These are phyloP conservation scores for Nemania sp. DNA, from an alignment of 2,329 filamentous ascomycete species.

Conservation along the genomic window DNA sequence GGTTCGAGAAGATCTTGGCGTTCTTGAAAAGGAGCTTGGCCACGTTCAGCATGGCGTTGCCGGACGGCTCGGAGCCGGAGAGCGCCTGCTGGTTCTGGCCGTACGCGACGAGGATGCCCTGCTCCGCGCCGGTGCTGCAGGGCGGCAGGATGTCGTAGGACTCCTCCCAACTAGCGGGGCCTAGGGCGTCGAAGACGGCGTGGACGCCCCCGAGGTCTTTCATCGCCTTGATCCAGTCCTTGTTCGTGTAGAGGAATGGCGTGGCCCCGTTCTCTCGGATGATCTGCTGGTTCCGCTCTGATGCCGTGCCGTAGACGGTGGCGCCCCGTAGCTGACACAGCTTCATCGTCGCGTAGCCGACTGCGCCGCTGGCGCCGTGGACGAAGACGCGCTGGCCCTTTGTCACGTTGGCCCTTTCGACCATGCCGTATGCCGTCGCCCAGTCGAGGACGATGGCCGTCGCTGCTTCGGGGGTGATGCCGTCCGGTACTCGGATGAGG, in stretches of 20 bases:
- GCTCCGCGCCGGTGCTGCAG: conserved; percentile 17
- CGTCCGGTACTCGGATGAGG: conserved; percentile 47
- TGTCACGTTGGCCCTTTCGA: conserved; percentile 45
- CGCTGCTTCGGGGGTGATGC: conserved; percentile 48
- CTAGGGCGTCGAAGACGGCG: conserved; percentile 44
- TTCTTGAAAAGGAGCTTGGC: conserved; percentile 41
- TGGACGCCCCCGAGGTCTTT: conserved; percentile 50
- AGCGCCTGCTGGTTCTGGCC: conserved; percentile 45
- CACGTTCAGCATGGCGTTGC: conserved; percentile 30
- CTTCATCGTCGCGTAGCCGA: conserved; percentile 49
- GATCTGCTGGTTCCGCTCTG: conserved; percentile 49
- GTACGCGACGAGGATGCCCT: conserved; percentile 47
- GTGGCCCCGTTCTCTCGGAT: conserved; percentile 46
- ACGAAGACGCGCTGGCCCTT: conserved; percentile 54
- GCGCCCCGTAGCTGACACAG: conserved; percentile 51
- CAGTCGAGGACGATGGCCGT: conserved; percentile 51
- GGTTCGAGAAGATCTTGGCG: conserved; percentile 30
- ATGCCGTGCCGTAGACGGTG: conserved; percentile 54
- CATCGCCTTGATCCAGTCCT: conserved; percentile 54
- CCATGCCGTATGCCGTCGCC: conserved; percentile 48
- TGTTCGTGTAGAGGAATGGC: conserved; percentile 54
- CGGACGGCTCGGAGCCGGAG: conserved; percentile 19
- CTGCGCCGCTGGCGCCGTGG: conserved; percentile 55
- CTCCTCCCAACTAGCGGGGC: conserved; percentile 56
- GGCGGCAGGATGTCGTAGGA: conserved; percentile 49